phyloP scores from a whole-genome alignment of 2,329 filamentous ascomycete genomes.

The Penicillium sp. region DNA sequence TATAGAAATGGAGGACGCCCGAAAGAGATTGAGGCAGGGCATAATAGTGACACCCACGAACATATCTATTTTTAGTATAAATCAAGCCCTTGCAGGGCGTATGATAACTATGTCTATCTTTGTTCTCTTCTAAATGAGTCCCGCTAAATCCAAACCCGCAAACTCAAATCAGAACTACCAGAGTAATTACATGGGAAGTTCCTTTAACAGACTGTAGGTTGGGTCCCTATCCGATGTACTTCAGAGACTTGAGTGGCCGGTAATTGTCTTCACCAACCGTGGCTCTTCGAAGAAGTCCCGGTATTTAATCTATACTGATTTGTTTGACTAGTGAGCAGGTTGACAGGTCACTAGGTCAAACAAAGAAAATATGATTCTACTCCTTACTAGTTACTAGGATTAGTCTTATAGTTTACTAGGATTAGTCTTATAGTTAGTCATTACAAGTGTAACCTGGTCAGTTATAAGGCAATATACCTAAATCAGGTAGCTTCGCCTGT shows the following conservation, averaged over 20 bases:
- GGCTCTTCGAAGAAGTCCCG: slow-evolving; percentile 90
- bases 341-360: too few relatives aligned
- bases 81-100: too few relatives aligned
- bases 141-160: not conserved
- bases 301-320: slow-evolving; percentile 47
- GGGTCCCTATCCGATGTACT: not conserved
- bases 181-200: not conserved
- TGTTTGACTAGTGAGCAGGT: not conserved
- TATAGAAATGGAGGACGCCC: slow-evolving; percentile 40
- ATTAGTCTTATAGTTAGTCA: slow-evolving; percentile 86
- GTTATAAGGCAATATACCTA: not conserved
- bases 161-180: not conserved
- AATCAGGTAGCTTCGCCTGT: too few relatives aligned
- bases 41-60: not conserved
- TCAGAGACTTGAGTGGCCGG: slow-evolving; percentile 18
- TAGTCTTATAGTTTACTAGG: too few relatives aligned
- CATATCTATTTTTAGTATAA: not conserved
- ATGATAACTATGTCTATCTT: not conserved
- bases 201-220: slow-evolving; percentile 46
- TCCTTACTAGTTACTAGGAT: slow-evolving; percentile 40
- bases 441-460: slow-evolving; percentile 39
- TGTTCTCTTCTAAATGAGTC: not conserved
- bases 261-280: slow-evolving; percentile 78
- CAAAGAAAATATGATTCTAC: too few relatives aligned
- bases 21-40: slow-evolving; percentile 2